Base-by-base conservation (phyloP, 257 asterid genomes). In the Oldenlandia corymbosa region DNA sequence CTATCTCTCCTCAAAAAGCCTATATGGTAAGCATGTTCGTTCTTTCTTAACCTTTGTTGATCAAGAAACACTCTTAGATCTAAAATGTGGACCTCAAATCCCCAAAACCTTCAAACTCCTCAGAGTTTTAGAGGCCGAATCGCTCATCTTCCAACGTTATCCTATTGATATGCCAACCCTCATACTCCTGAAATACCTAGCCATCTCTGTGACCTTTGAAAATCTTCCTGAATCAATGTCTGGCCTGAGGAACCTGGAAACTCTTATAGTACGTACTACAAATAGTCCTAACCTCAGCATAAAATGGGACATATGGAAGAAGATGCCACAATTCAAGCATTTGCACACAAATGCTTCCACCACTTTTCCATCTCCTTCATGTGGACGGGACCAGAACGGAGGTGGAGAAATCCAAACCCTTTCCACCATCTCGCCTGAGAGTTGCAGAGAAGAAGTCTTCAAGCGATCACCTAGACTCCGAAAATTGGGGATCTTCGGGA, bases 311-410 rank as follows among this genome's bases (percentile, higher is more conserved):
- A 48, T 81, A 7, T 75, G 84, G 79, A 67, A 7, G 12, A 69
- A n/a, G n/a, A n/a, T 81, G 83, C 24, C 49, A 10, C 73, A 71
- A 24, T 61, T 81, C 17, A 78, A 81, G 67, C 70, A 75, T 60
- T 14, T 81, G 2, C 66, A 56, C 62, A 76, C 82, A 1, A 78
- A 74, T 53, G 78, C 82, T 2, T 43, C 80, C 13, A 39, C 76
- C 20, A 2, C 68, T 43, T 73, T 81, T 0, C 60, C 65, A 1
- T 10, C 24, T 8, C 50, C 23, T 10, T n/a, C n/a, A n/a, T n/a
- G n/a, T n/a, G n/a, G n/a, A n/a, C n/a, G 36, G 34, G 10, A 6
- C 26, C 26, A 59, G 50, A 10, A 31, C 17, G 26, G 11, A 0
- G 53, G 65, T 7, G 51, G 30, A 39, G 71, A 57, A 28, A 75